Percentiles rank a stretch among this genome's conserved stretches.
Evolutionary conservation across 208 protist genomes (phyloP).

Genomic region (Leishmania gerbilli): DNA sequence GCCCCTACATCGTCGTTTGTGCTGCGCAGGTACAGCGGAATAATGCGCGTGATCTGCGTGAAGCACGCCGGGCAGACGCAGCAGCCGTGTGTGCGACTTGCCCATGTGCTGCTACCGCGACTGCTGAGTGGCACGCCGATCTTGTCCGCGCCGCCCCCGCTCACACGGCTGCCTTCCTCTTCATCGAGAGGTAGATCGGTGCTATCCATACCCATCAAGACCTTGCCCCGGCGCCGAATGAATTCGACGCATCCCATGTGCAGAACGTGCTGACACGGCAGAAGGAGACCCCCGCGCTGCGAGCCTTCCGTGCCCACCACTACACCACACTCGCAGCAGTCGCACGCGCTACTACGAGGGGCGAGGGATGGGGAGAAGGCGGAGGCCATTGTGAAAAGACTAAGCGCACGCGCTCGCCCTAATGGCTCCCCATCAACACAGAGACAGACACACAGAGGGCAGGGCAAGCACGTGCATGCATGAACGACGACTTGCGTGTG

Average conservation of each 20-base stretch:
- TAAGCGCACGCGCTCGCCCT: not conserved
- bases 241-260: slow-evolving; percentile 83
- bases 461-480: not conserved
- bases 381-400: slow-evolving; percentile 3
- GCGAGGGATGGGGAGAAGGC: not conserved
- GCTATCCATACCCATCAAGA: slow-evolving; percentile 20
- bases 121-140: not conserved
- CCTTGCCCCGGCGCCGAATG: slow-evolving; percentile 39
- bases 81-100: slow-evolving; percentile 6
- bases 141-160: not conserved
- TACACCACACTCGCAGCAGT: slow-evolving; percentile 79
- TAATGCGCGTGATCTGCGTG: slow-evolving; percentile 34
- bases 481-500: not conserved
- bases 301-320: slow-evolving; percentile 66
- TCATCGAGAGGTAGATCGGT: slow-evolving; percentile 18
- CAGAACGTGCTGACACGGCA: slow-evolving; percentile 86
- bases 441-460: not conserved
- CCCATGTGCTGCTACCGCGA: not conserved
- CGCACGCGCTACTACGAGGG: slow-evolving; percentile 20
- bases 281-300: slow-evolving; percentile 59
- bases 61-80: slow-evolving; percentile 59
- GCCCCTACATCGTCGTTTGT: slow-evolving; percentile 14
- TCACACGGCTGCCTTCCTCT: not conserved
- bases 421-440: not conserved
- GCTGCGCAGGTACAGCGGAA: slow-evolving; percentile 55